Conservation (phyloP, 202 grass and related monocot species). For the Saccharum hybrid region DNA sequence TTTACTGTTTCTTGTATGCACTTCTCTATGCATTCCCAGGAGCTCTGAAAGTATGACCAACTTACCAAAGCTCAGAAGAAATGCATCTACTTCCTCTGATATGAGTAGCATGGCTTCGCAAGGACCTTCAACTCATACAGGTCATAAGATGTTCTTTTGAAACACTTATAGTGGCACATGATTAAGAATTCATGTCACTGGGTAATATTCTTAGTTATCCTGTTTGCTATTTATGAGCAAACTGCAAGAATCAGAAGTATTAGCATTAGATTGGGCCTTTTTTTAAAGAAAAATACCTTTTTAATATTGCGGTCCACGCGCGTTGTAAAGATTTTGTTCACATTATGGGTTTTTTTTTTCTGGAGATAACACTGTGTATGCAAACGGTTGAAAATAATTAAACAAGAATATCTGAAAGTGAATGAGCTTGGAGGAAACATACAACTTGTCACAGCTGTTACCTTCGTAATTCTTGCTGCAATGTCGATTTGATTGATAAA, state of each 20-base stretch:
- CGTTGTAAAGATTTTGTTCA: neutral
- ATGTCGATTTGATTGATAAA: neutral
- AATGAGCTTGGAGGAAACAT: neutral
- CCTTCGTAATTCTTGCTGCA: slow-evolving; percentile 19
- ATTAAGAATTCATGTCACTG: slow-evolving; percentile 5
- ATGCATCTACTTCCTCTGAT: slow-evolving; percentile 81
- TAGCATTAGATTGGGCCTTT: neutral
- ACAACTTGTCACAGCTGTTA: neutral
- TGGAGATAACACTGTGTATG: slow-evolving; percentile 10
- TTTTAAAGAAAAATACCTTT: neutral
- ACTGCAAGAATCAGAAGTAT: neutral
- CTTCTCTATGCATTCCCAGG: slow-evolving; percentile 46
- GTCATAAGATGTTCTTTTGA: slow-evolving; percentile 45
- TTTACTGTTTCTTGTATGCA: neutral
- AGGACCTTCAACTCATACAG: slow-evolving; percentile 68
- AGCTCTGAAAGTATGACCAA: slow-evolving; percentile 62
- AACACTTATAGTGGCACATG: slow-evolving; percentile 12
- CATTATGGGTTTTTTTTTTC: neutral
- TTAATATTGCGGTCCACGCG: neutral
- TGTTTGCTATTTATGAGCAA: neutral
- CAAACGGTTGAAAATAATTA: slow-evolving; percentile 22
- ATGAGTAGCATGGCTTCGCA: slow-evolving; percentile 74
- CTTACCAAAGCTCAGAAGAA: slow-evolving; percentile 74
- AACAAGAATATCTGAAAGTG: neutral
- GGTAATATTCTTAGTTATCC: slow-evolving; percentile 13